phyloP scores from a whole-genome alignment of 306 rosid genomes.

The Vicia sativa region DNA sequence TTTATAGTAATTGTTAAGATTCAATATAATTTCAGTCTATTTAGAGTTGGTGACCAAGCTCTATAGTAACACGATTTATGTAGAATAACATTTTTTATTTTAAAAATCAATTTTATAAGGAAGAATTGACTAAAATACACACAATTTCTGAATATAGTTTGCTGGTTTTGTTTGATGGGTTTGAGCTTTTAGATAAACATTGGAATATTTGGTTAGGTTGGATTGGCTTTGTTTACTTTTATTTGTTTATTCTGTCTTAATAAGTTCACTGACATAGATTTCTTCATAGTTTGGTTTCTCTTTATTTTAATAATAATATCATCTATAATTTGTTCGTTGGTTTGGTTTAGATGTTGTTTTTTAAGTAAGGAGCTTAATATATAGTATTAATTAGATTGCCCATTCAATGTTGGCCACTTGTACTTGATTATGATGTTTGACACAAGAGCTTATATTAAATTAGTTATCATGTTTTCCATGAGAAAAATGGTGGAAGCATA shows the following conservation, averaged over 20 bases:
- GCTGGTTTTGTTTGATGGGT: slow-evolving; percentile 44
- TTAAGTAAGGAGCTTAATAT: slow-evolving; percentile 40
- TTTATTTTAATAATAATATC: slow-evolving; percentile 29
- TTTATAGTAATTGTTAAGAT: too few species aligned
- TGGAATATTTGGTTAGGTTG: slow-evolving; percentile 31
- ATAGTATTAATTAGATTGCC: slow-evolving; percentile 5
- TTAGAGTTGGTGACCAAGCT: too few species aligned
- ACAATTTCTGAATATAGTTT: slow-evolving; percentile 32
- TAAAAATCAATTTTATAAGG: too few species aligned
- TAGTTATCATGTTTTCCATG: slow-evolving; percentile 34
- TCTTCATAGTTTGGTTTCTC: slow-evolving; percentile 29
- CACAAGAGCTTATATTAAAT: slow-evolving; percentile 10
- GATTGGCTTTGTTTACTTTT: background rate
- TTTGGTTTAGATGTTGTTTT: slow-evolving; percentile 48
- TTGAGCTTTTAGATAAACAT: slow-evolving; percentile 39
- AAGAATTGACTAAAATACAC: slow-evolving; percentile 2
- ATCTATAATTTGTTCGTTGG: slow-evolving; percentile 26
- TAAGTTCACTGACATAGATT: slow-evolving; percentile 7
- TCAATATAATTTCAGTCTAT: too few species aligned
- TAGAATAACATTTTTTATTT: too few species aligned
- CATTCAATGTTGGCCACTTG: slow-evolving; percentile 43
- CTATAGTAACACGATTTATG: too few species aligned
- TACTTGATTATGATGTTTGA: slow-evolving; percentile 33
- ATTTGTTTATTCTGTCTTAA: background rate
- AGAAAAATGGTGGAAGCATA: slow-evolving; percentile 17